Evolutionary conservation across 2,329 filamentous ascomycete genomes (phyloP), one percentile per base, ranked within the genome.

Genomic region (Neofusicoccum ribis): DNA sequence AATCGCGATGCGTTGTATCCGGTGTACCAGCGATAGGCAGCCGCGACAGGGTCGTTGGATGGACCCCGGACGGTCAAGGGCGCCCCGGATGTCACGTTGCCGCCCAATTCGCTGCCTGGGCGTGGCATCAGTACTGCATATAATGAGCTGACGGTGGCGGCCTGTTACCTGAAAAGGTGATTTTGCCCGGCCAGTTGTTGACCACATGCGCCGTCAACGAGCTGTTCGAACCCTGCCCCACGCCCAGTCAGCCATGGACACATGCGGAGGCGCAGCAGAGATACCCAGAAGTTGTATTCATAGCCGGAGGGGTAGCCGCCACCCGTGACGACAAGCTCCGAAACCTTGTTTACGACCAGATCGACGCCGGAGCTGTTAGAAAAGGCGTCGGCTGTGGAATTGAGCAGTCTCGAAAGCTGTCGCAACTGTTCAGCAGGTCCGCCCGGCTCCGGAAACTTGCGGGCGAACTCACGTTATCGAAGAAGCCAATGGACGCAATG

Each of bases 301-400:
- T 74, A 71, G 8, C 82, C 83, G 0, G 75, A 76, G 0, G 83
- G 82, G 64, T 84, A 86, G 6, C 65, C 71, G 12, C 84, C 84
- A 27, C 84, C 84, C 83, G 85, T 85, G 5, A 85, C 69, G 1
- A 85, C 80, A 1, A 85, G 74, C 69, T 85, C 79, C 1, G 71
- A 70, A 2, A 85, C 82, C 68, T 85, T 85, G 9, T 67, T 63
- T 1, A 72, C 67, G 23, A 85, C 67, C 1, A 85, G 78, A 8
- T 76, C 76, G 1, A 69, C 71, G 0, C 83, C 83, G 8, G 70
- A 66, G 11, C 83, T 74, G 8, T 71, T 49, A 0, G 80, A 81
- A 65, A 77, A 70, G 0, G 47, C 43, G 67, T 85, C 83, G 0
- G 77, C 70, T 0, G 76, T 74, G 14, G 82, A 83, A 67, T 81